phyloP scores from a whole-genome alignment of 805 yeast species.

The Pichia cabralensis region DNA sequence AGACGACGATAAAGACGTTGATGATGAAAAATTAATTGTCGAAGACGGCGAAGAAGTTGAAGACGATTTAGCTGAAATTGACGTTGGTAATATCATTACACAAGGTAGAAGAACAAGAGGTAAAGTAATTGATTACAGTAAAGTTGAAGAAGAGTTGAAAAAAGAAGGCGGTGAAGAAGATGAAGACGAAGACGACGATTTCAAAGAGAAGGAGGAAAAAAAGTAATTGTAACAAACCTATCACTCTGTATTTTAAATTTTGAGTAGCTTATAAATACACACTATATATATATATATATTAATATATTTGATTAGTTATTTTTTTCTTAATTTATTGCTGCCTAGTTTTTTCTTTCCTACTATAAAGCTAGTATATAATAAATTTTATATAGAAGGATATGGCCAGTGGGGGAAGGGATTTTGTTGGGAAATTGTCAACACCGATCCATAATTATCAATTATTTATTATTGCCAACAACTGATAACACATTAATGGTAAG shows the following conservation, averaged over 20 bases:
- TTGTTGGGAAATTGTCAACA: too few relatives aligned
- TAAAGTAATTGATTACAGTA: constrained; percentile 71
- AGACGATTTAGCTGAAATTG: constrained; percentile 73
- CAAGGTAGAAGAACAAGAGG: constrained; percentile 87
- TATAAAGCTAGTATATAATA: too few relatives aligned
- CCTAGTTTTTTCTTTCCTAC: too few relatives aligned
- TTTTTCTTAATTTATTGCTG: too few relatives aligned
- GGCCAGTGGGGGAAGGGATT: too few relatives aligned
- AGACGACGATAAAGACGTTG: constrained; percentile 32
- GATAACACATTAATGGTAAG: too few relatives aligned
- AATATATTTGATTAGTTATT: too few relatives aligned
- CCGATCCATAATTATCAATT: too few relatives aligned
- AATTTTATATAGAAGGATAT: too few relatives aligned
- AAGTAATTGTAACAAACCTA: not conserved
- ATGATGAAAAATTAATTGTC: constrained; percentile 42
- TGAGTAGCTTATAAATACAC: too few relatives aligned
- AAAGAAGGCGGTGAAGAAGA: constrained; percentile 36
- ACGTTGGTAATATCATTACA: constrained; percentile 73
- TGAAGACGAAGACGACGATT: constrained; percentile 37
- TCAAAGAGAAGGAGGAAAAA: constrained; percentile 30
- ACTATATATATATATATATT: too few relatives aligned
- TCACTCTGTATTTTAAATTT: not conserved
- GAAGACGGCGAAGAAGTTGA: constrained; percentile 69
- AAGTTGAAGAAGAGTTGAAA: constrained; percentile 66
- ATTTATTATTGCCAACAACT: too few relatives aligned